These are phyloP conservation scores for Wickerhamomyces rabaulensis DNA, from an alignment of 805 yeast genomes.

Conservation along the genomic window DNA sequence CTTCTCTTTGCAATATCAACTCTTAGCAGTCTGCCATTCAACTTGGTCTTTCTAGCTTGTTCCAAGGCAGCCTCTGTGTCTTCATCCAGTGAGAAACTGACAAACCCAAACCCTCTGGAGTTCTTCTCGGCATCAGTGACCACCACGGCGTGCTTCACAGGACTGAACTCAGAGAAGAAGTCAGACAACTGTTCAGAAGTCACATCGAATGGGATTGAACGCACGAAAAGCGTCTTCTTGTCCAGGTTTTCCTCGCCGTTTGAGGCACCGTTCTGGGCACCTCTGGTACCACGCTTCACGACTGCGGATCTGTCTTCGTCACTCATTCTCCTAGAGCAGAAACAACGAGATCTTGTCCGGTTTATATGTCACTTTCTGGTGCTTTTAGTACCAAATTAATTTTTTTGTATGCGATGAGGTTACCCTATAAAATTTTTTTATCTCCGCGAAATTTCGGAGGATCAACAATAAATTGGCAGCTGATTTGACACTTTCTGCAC, in stretches of 20 bases:
- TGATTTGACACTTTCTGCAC: background rate
- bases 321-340: slow-evolving; percentile 3
- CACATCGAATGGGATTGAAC: slow-evolving; percentile 77
- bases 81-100: slow-evolving; percentile 77
- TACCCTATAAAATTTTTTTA: slow-evolving; percentile 7
- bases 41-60: slow-evolving; percentile 57
- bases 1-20: slow-evolving; percentile 91
- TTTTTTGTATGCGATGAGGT: slow-evolving; percentile 11
- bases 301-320: slow-evolving; percentile 4
- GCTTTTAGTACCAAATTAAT: background rate
- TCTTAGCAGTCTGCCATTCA: slow-evolving; percentile 61
- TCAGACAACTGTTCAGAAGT: slow-evolving; percentile 78
- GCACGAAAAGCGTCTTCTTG: slow-evolving; percentile 68
- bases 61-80: slow-evolving; percentile 76
- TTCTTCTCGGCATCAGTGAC: slow-evolving; percentile 73
- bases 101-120: slow-evolving; percentile 95
- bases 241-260: slow-evolving; percentile 28
- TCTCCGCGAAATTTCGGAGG: background rate
- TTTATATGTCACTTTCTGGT: background rate
- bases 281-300: background rate
- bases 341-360: background rate
- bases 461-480: background rate
- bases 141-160: slow-evolving; percentile 91
- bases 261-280: background rate
- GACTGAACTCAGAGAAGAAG: slow-evolving; percentile 86